These are phyloP conservation scores for Erysiphe pulchra DNA, from an alignment of 2,329 filamentous ascomycete genomes.

Conservation along the genomic window DNA sequence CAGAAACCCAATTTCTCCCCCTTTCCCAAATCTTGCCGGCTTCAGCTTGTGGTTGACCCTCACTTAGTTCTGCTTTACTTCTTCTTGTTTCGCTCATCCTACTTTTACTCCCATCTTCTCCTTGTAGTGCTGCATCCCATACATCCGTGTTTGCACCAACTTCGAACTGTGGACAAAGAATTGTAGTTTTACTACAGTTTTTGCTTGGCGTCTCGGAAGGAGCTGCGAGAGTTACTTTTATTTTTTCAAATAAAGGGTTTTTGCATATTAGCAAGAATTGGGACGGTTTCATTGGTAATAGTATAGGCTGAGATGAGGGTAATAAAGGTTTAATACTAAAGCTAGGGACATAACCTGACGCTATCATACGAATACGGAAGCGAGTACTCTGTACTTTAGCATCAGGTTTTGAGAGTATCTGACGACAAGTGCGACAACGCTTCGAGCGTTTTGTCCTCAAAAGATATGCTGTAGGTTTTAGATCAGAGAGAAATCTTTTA, in stretches of 20 bases:
- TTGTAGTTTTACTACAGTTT: constrained; percentile 58
- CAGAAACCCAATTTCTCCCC: constrained; percentile 81
- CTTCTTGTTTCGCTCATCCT: constrained; percentile 17
- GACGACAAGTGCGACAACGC: constrained; percentile 72
- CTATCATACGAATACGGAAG: constrained; percentile 80
- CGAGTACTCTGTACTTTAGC: constrained; percentile 68
- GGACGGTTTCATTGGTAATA: constrained; percentile 22
- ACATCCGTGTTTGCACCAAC: constrained; percentile 85
- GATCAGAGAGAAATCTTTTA: constrained; percentile 39
- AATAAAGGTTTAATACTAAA: constrained; percentile 44
- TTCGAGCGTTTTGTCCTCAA: constrained; percentile 84
- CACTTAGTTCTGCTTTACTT: constrained; percentile 12
- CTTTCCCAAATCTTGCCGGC: constrained; percentile 92
- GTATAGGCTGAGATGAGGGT: constrained; percentile 11
- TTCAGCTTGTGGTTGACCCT: constrained; percentile 33
- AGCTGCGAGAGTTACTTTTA: constrained; percentile 70
- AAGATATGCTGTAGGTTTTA: constrained; percentile 59
- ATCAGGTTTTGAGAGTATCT: constrained; percentile 89
- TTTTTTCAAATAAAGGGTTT: constrained; percentile 80
- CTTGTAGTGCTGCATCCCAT: constrained; percentile 60
- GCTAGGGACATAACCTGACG: constrained; percentile 65
- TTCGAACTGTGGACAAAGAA: constrained; percentile 83
- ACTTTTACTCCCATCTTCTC: constrained; percentile 14
- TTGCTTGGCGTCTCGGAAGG: constrained; percentile 54
- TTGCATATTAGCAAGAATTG: constrained; percentile 78